These are phyloP conservation scores for Pichia cephalocereana DNA, from an alignment of 805 yeast genomes.

Conservation along the genomic window DNA sequence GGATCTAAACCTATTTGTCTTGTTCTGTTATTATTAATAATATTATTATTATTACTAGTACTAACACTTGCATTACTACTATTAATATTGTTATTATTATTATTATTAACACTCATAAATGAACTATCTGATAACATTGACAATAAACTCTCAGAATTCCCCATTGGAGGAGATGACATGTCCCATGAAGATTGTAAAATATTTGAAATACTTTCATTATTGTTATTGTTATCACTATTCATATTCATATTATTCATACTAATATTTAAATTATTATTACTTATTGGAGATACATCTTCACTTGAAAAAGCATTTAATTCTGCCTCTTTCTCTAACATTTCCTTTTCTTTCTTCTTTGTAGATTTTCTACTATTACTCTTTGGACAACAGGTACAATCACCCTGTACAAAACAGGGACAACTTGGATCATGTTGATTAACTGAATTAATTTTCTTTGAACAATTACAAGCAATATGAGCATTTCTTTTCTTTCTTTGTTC, in stretches of 20 bases:
- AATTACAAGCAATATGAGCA: conserved; percentile 60
- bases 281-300: background rate
- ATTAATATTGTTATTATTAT: too few relatives aligned
- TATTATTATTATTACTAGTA: background rate
- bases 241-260: background rate
- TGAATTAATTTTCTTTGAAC: conserved; percentile 42
- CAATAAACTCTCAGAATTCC: conserved; percentile 16
- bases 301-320: background rate
- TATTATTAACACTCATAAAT: too few relatives aligned
- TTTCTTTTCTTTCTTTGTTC: conserved; percentile 61
- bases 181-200: conserved; percentile 20
- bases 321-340: conserved; percentile 3
- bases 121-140: conserved; percentile 16
- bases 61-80: background rate
- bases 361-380: conserved; percentile 15
- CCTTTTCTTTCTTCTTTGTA: conserved; percentile 10
- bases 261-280: background rate
- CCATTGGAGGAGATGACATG: conserved; percentile 20
- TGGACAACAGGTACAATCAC: conserved; percentile 25
- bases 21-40: conserved; percentile 12
- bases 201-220: conserved; percentile 10
- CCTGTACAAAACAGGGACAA: conserved; percentile 26
- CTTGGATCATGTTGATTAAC: conserved; percentile 18
- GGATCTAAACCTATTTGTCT: conserved; percentile 27
- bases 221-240: background rate